Conservation (phyloP, 2,329 filamentous ascomycete genomes). For the Volutella citrinella region DNA sequence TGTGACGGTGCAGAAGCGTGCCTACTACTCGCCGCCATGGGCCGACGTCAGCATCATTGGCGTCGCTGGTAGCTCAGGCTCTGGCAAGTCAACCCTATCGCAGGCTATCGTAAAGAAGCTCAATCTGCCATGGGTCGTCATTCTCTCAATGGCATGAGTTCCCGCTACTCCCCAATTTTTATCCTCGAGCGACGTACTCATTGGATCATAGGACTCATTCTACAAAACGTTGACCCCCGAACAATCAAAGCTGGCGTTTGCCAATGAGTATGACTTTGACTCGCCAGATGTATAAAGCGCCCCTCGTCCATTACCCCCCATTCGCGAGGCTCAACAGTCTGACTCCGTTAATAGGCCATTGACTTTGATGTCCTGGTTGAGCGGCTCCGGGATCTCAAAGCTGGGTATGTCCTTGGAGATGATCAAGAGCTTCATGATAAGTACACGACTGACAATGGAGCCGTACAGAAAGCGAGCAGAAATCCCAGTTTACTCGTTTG, state of each 20-base stretch:
- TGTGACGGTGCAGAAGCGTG: conserved; percentile 53
- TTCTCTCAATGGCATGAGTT: conserved; percentile 83
- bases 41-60: conserved; percentile 95
- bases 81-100: conserved; percentile 88
- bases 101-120: conserved; percentile 86
- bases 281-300: conserved; percentile 62
- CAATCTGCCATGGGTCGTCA: conserved; percentile 96
- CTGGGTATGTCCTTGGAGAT: conserved; percentile 64
- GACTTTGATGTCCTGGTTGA: conserved; percentile 90
- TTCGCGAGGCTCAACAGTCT: too few relatives aligned
- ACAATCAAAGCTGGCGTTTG: conserved; percentile 76
- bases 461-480: conserved; percentile 72
- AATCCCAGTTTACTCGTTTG: conserved; percentile 93
- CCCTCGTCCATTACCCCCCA: not conserved
- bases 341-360: conserved; percentile 69
- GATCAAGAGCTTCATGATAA: too few relatives aligned
- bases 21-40: conserved; percentile 92
- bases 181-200: conserved; percentile 20
- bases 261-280: conserved; percentile 95
- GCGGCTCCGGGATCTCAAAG: conserved; percentile 78
- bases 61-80: conserved; percentile 91
- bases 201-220: conserved; percentile 76
- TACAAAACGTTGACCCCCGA: conserved; percentile 86
- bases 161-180: not conserved
- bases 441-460: conserved; percentile 14